A percentile compares a stretch with the other conserved stretches of the same genome.
These are phyloP conservation scores for Suillus cothurnatus DNA, from an alignment of 768 basidiomycete genomes.

Conservation along the genomic window DNA sequence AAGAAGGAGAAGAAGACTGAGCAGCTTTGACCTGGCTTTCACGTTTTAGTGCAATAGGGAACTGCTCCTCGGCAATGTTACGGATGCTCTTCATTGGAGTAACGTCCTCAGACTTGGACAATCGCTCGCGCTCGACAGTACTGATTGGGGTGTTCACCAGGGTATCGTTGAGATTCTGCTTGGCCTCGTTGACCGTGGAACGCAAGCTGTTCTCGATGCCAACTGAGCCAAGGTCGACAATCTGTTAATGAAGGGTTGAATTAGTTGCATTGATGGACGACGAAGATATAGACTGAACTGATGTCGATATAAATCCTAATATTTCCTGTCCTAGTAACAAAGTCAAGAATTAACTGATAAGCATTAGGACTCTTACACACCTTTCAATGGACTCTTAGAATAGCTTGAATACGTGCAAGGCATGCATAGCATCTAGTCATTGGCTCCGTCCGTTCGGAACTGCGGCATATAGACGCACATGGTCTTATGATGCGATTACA, in stretches of 20 bases:
- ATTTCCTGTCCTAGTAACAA: neutral
- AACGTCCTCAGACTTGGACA: slow-evolving; percentile 35
- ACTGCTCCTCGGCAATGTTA: slow-evolving; percentile 48
- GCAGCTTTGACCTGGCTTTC: slow-evolving; percentile 40
- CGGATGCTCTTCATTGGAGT: slow-evolving; percentile 46
- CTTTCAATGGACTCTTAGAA: slow-evolving; percentile 88
- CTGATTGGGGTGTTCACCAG: slow-evolving; percentile 45
- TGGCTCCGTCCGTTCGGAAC: neutral
- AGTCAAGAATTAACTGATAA: neutral
- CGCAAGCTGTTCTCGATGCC: slow-evolving; percentile 51
- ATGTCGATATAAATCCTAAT: neutral
- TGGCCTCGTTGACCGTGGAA: slow-evolving; percentile 58
- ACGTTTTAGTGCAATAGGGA: slow-evolving; percentile 41
- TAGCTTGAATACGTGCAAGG: slow-evolving; percentile 78
- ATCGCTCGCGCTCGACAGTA: slow-evolving; percentile 35
- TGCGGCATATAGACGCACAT: neutral
- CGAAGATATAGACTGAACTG: neutral
- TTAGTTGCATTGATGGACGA: too few species aligned
- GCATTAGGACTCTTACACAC: slow-evolving; percentile 61
- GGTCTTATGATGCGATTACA: neutral
- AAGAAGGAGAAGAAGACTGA: slow-evolving; percentile 3
- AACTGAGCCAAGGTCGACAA: slow-evolving; percentile 26
- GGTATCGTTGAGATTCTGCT: slow-evolving; percentile 55
- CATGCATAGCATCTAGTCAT: slow-evolving; percentile 60
- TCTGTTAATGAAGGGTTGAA: too few species aligned